These are phyloP conservation scores for Microbotryum silenes-acaulis DNA, from an alignment of 1,284 basidiomycete genomes.

Conservation along the genomic window DNA sequence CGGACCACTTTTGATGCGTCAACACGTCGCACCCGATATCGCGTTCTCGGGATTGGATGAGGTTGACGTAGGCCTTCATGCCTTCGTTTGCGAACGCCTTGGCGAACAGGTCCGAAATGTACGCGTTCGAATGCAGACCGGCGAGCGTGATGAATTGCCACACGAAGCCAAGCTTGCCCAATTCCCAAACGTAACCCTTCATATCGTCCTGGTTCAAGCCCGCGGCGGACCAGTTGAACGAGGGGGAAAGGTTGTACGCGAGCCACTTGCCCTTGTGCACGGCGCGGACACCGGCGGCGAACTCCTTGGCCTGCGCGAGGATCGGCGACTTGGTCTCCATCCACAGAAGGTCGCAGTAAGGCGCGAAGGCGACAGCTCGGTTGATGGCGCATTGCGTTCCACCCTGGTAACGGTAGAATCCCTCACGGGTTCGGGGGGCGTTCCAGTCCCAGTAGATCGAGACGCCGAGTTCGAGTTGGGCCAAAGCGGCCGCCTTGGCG, in stretches of 20 bases:
- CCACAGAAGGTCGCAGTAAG: constrained; percentile 46
- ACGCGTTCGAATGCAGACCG: constrained; percentile 93
- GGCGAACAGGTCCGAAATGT: constrained; percentile 92
- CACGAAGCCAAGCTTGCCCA: constrained; percentile 84
- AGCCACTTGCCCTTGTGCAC: constrained; percentile 78
- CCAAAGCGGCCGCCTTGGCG: constrained; percentile 62
- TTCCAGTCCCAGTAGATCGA: constrained; percentile 85
- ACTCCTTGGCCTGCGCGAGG: constrained; percentile 84
- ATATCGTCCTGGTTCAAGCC: constrained; percentile 78
- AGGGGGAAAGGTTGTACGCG: constrained; percentile 69
- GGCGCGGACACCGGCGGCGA: constrained; percentile 76
- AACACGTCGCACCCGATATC: constrained; percentile 87
- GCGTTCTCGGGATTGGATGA: constrained; percentile 78
- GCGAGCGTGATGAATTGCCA: constrained; percentile 99
- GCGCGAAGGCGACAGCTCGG: constrained; percentile 86
- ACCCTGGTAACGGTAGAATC: constrained; percentile 93
- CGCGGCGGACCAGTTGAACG: constrained; percentile 59
- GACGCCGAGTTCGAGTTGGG: constrained; percentile 71
- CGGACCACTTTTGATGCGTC: constrained; percentile 63
- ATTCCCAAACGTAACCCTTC: constrained; percentile 85
- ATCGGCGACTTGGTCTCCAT: constrained; percentile 99
- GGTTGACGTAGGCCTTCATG: constrained; percentile 78
- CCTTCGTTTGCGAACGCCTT: constrained; percentile 77
- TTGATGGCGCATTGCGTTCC: constrained; percentile 91
- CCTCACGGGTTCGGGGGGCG: constrained; percentile 84